Evolutionary conservation across 176 grass and related monocot genomes (phyloP).

Genomic region (Eragrostis nindensis): DNA sequence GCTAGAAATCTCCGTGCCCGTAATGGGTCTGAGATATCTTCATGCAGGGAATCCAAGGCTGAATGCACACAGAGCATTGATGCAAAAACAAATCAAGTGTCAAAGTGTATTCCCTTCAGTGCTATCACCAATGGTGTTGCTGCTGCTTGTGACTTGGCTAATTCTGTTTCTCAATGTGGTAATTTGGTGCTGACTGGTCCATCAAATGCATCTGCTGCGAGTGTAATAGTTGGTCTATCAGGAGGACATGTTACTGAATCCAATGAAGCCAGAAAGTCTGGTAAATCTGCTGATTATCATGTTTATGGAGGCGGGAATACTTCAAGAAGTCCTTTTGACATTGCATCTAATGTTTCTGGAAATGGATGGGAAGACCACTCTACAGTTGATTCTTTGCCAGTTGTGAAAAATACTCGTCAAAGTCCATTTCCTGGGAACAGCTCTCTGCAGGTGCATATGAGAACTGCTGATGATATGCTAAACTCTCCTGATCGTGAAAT

Average conservation of each 20-base stretch:
- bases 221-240: slow-evolving; percentile 18
- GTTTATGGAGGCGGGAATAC: slow-evolving; percentile 28
- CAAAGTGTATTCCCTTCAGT: slow-evolving; percentile 14
- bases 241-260: slow-evolving; percentile 34
- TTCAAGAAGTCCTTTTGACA: slow-evolving; percentile 21
- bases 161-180: slow-evolving; percentile 21
- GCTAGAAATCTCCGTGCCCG: slow-evolving; percentile 46
- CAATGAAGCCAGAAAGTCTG: slow-evolving; percentile 17
- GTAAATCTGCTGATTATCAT: slow-evolving; percentile 36
- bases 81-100: slow-evolving; percentile 26
- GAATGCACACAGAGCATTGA: slow-evolving; percentile 13
- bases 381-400: slow-evolving; percentile 26
- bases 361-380: slow-evolving; percentile 39
- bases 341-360: slow-evolving; percentile 23
- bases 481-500: slow-evolving; percentile 46
- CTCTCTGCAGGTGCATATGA: slow-evolving; percentile 14
- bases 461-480: slow-evolving; percentile 9
- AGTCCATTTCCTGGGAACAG: neutral
- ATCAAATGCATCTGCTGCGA: slow-evolving; percentile 31
- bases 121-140: slow-evolving; percentile 27
- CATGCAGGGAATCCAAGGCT: slow-evolving; percentile 44
- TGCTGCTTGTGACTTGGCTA: slow-evolving; percentile 28
- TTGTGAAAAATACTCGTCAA: slow-evolving; percentile 25
- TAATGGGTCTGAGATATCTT: slow-evolving; percentile 31
- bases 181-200: slow-evolving; percentile 19